Evolutionary conservation across 305 asterid genomes (phyloP), one percentile per base, ranked within the genome.

Genomic region (Fraxinus xanthoxyloides): DNA sequence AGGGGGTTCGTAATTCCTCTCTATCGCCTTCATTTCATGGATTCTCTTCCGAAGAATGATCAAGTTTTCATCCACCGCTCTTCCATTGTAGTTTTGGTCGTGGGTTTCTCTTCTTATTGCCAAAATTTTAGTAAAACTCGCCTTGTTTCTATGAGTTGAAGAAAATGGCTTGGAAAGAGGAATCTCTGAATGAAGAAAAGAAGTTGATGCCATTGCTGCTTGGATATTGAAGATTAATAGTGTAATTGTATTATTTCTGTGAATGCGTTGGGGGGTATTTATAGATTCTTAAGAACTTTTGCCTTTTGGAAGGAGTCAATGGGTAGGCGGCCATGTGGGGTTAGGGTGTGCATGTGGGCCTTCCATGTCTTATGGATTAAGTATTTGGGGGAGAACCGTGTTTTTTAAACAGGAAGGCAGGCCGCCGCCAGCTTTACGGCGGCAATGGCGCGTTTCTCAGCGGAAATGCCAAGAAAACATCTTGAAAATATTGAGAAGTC

Each of bases 41-140:
- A 92, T 92, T 70, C 95, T 77, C 89, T 82, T 88, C 1, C 92
- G 89, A 1, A 92, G 92, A 28, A 85, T 84, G 82, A 90, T 85
- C 82, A 90, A 8, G 74, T 79, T 79, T 83, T 90, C 90, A 83
- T 90, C 91, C 51, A 90, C 88, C 0, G 75, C 23, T 76, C 86
- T 77, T 40, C 90, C 87, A 2, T 76, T 30, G 30, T 69, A 79
- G 40, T 84, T 75, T 8, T 59, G 77, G 56, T 85, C 38, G 34
- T 61, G 88, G 34, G 86, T 77, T 32, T 87, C 90, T 28, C 82
- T 31, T 31, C 86, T 81, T 3, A 74, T 15, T 2, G 89, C 91
- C 0, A 23, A 63, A 5, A 72, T 36, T 26, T n/a, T 78, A 0
- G 56, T 76, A 31, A 74, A 3, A 7, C 1, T 30, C 32, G 4